phyloP scores from a whole-genome alignment of 2,329 filamentous ascomycete species.

The Botrytis squamosa region DNA sequence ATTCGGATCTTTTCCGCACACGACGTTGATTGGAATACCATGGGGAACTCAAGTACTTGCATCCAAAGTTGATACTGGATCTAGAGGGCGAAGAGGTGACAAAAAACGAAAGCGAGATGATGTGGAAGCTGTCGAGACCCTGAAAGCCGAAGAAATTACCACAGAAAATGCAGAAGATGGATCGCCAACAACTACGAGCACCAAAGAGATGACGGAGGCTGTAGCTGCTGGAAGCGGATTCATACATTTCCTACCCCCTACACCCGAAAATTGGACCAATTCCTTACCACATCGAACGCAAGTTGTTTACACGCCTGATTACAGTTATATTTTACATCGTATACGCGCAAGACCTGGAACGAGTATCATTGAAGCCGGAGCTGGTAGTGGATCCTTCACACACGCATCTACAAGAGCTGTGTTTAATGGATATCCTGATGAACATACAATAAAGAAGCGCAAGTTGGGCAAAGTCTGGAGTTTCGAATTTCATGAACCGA shows the following conservation, averaged over 20 bases:
- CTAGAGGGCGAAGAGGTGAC: constrained; percentile 68
- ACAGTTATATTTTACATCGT: constrained; percentile 78
- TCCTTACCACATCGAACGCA: constrained; percentile 80
- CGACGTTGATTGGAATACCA: constrained; percentile 70
- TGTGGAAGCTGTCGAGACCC: constrained; percentile 34
- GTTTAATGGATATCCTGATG: constrained; percentile 65
- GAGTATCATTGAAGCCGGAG: constrained; percentile 75
- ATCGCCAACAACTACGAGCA: constrained; percentile 28
- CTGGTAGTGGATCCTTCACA: constrained; percentile 80
- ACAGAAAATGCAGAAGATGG: constrained; percentile 36
- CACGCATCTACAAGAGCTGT: constrained; percentile 75
- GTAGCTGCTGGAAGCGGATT: constrained; percentile 65
- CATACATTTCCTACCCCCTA: constrained; percentile 74
- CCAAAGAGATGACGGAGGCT: constrained; percentile 48
- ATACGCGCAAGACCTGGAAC: constrained; percentile 72
- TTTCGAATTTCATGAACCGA: constrained; percentile 76
- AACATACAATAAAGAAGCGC: constrained; percentile 40
- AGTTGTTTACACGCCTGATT: constrained; percentile 84
- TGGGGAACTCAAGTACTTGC: constrained; percentile 94
- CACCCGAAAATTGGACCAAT: constrained; percentile 78
- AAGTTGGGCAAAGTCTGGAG: constrained; percentile 71
- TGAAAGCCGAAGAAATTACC: constrained; percentile 14
- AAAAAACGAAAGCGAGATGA: constrained; percentile 47
- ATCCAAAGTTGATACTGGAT: constrained; percentile 86
- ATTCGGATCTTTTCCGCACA: constrained; percentile 87